Evolutionary conservation across 768 basidiomycete species (phyloP), one percentile per base, ranked within the genome.

Genomic region (Tylopilus subfusipes): DNA sequence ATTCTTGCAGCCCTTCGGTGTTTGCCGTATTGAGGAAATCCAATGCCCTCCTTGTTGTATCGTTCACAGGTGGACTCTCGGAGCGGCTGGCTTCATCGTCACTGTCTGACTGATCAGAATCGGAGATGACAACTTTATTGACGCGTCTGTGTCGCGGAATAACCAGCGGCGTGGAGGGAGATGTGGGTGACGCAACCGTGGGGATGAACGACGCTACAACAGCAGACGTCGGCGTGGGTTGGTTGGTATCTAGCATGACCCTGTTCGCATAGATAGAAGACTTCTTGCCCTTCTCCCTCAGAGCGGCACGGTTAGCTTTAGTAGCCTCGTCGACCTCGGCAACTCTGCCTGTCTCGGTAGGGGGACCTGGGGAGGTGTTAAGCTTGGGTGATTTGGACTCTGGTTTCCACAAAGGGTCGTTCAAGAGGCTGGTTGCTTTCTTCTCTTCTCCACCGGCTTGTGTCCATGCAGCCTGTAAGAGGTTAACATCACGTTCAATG

Each of bases 211-310:
- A 63, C 3, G 55, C 45, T 1, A 75, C 68, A 47, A 58, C 39
- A n/a, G 53, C 34, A 31, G 65, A 48, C 10, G 48, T 52, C 12
- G 81, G 77, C 1, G 79, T 74, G 16, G 78, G 68, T 25, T 72
- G 72, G 50, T 72, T 80, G 46, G 69, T 72, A 52, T 81, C 81
- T 33, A 85, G 72, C 27, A 72, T 70, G 36, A 77, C 69, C 52
- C 86, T 80, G 58, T 85, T 86, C 39, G 85, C 84, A 60, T 91
- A 91, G 47, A 92, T 92, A 68, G 83, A 78, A n/a, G 90, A 91
- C 63, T 82, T 86, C 69, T 87, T 90, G 21, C 84, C 88, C 69
- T 88, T 85, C 71, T 90, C 88, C 65, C 77, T 84, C 54, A 76
- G 77, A 31, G 86, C 83, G 19, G 78, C 81, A 55, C 85, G 78